Percentiles rank a stretch among this genome's conserved stretches.
Evolutionary conservation across 2,329 filamentous ascomycete genomes (phyloP).

Genomic region (Davidsoniella eucalypti): DNA sequence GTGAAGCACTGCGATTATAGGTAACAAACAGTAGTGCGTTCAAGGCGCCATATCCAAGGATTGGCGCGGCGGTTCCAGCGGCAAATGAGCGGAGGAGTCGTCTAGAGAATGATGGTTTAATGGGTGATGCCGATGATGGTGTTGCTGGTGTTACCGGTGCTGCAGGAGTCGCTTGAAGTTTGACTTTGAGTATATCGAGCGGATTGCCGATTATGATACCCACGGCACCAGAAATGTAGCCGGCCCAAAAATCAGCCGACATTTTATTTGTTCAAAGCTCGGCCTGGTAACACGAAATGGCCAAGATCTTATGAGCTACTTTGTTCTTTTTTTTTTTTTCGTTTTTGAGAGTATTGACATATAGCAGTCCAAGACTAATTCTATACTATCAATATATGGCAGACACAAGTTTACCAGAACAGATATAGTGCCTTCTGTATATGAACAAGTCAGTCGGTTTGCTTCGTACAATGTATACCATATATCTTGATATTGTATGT

Average conservation of each 20-base stretch:
- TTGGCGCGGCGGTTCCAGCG: slow-evolving; percentile 63
- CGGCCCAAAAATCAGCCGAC: slow-evolving; percentile 87
- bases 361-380: no score
- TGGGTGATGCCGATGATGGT: neutral
- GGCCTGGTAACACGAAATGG: no score
- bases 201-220: slow-evolving; percentile 85
- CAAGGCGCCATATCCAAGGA: slow-evolving; percentile 77
- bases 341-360: no score
- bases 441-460: no score
- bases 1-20: slow-evolving; percentile 51
- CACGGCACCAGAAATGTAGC: slow-evolving; percentile 71
- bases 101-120: neutral
- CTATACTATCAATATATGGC: no score
- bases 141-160: slow-evolving; percentile 7
- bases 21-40: slow-evolving; percentile 81
- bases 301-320: no score
- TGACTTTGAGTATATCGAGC: slow-evolving; percentile 47
- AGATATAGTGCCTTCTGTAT: no score
- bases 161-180: slow-evolving; percentile 45
- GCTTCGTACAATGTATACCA: no score
- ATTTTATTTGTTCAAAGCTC: slow-evolving; percentile 20
- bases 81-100: slow-evolving; percentile 23
- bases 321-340: no score
- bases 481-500: no score
- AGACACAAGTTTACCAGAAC: no score